Percentiles rank a stretch among this genome's conserved stretches.
phyloP scores from a whole-genome alignment of 2,329 filamentous ascomycete genomes.

The Ceratocystiopsis minuta region DNA sequence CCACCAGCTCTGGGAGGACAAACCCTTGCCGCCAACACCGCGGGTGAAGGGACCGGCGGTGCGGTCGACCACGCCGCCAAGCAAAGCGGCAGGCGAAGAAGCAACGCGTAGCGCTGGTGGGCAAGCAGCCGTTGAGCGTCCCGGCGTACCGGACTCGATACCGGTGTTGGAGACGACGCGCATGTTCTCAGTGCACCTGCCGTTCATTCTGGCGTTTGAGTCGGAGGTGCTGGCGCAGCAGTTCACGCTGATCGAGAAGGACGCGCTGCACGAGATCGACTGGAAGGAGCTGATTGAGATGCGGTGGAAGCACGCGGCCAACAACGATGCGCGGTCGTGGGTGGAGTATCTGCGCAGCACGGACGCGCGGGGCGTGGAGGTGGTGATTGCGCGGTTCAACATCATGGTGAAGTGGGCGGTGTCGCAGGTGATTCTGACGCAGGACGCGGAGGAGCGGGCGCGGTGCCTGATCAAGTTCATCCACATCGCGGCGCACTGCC shows the following conservation, averaged over 20 bases:
- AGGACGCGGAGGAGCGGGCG: slow-evolving; percentile 52
- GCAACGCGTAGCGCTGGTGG: neutral
- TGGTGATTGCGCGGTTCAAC: slow-evolving; percentile 74
- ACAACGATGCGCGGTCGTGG: slow-evolving; percentile 54
- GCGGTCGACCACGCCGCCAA: no score
- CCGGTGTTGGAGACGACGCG: slow-evolving; percentile 9
- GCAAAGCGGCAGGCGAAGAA: neutral
- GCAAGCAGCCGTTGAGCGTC: slow-evolving; percentile 12
- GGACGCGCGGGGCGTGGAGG: slow-evolving; percentile 58
- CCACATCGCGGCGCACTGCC: slow-evolving; percentile 61
- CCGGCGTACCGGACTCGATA: slow-evolving; percentile 17
- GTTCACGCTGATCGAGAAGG: slow-evolving; percentile 72
- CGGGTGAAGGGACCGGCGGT: neutral
- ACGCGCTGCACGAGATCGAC: slow-evolving; percentile 70
- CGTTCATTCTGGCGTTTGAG: slow-evolving; percentile 67
- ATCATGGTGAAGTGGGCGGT: slow-evolving; percentile 77
- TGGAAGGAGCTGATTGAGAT: slow-evolving; percentile 78
- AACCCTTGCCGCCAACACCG: slow-evolving; percentile 31
- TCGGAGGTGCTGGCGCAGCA: slow-evolving; percentile 65
- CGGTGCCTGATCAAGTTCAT: slow-evolving; percentile 65
- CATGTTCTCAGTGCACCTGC: slow-evolving; percentile 43
- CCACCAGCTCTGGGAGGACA: slow-evolving; percentile 24
- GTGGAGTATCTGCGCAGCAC: slow-evolving; percentile 60
- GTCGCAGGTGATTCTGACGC: slow-evolving; percentile 61
- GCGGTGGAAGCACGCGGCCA: slow-evolving; percentile 55